A percentile compares a stretch with the other conserved stretches of the same genome.
Evolutionary conservation across 139 green algal species (phyloP).

Genomic region (Marvania coccoides): DNA sequence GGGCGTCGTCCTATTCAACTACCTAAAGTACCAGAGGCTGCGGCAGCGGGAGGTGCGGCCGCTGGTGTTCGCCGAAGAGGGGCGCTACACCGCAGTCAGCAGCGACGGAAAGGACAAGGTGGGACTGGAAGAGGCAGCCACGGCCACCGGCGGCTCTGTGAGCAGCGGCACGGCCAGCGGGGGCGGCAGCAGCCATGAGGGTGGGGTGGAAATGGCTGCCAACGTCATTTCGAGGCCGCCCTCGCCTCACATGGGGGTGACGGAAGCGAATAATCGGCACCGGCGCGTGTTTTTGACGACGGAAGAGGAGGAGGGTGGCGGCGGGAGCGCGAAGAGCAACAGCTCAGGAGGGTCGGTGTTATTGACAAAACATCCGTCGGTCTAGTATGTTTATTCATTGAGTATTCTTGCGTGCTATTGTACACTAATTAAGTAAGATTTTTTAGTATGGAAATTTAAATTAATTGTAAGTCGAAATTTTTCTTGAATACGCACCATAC

Average conservation of each 20-base stretch:
- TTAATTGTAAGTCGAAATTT: too few species aligned
- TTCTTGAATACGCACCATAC: too few species aligned
- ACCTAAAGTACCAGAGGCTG: slow-evolving; percentile 59
- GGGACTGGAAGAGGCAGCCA: background rate
- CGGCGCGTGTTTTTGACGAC: too few species aligned
- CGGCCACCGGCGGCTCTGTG: background rate
- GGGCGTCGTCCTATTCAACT: slow-evolving; percentile 83
- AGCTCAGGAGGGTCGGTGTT: background rate
- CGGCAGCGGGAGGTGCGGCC: background rate
- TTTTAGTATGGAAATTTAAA: too few species aligned
- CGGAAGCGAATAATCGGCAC: background rate
- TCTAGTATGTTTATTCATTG: background rate
- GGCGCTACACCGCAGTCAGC: background rate
- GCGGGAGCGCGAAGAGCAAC: too few species aligned
- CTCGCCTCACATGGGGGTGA: background rate
- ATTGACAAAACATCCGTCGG: background rate
- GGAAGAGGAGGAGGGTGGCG: too few species aligned
- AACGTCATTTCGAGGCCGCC: background rate
- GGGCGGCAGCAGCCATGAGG: background rate
- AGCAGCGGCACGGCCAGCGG: background rate
- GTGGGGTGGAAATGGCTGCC: background rate
- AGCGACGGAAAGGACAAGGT: background rate
- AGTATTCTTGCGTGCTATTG: background rate
- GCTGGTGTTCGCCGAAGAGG: background rate
- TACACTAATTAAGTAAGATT: background rate